Evolutionary conservation across 2,329 filamentous ascomycete genomes (phyloP), one percentile per base, ranked within the genome.

Genomic region (Fusarium anthophilum): DNA sequence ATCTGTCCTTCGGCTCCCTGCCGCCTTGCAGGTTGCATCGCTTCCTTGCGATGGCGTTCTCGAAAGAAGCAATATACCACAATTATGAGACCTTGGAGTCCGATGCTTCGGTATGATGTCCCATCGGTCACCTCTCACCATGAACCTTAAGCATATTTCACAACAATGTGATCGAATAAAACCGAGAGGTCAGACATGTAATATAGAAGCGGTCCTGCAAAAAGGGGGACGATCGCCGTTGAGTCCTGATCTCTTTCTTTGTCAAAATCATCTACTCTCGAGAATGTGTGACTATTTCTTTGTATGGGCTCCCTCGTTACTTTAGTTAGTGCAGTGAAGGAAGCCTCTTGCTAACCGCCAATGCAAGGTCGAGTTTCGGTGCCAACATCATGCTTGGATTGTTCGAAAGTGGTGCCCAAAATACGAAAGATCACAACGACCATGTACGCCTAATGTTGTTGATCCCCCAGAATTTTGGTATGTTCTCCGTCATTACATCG

Each of bases 251-350:
- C 20, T 41, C 35, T 45, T 37, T 53, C 47, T 60, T 57, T 47
- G 37, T 32, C 51, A 51, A n/a, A 43, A 24, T 48, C 32, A 50
- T 65, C 66, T 32, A 13, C 51, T n/a, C 26, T 35, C 35, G 38
- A 55, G 48, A 22, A 77, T 77, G 76, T 77, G 76, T 43, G 75
- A 78, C 51, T 77, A 77, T 60, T 77, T 75, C 66, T 77, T 72
- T 51, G 76, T 77, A 72, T 28, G 72, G 30, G 22, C 15, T 35
- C 24, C 24, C 28, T 32, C 32, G 12, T 43, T 43, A 26, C 15
- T 17, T 45, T 22, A 47, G 15, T 24, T 24, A 47, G 15, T 24
- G 24, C 43, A 20, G 45, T 28, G 24, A 47, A 20, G 45, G 18
- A 38, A 17, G 51, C 35, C 24, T 35, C 38, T 48, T 54, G 41